These are phyloP conservation scores for Citrullus colocynthis DNA, from an alignment of 306 rosid species.

Conservation along the genomic window DNA sequence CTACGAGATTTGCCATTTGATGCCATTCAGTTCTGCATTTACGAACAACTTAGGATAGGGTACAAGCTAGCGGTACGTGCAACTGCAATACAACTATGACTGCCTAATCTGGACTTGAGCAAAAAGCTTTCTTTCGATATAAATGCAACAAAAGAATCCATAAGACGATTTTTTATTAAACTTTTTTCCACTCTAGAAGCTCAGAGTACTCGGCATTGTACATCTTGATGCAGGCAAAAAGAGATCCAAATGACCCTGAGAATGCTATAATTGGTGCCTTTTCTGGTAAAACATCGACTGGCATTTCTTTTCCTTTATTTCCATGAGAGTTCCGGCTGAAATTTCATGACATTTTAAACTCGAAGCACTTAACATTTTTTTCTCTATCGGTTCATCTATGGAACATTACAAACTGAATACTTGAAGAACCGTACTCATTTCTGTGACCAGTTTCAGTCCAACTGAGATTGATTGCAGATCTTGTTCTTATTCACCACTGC, in stretches of 20 bases:
- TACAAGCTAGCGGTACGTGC: slow-evolving; percentile 57
- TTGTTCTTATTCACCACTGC: neutral
- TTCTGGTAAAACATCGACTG: slow-evolving; percentile 30
- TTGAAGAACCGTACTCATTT: neutral
- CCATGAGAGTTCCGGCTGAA: neutral
- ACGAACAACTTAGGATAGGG: slow-evolving; percentile 71
- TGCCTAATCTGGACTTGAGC: neutral
- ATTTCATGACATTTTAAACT: neutral
- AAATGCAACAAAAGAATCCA: neutral
- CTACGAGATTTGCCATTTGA: slow-evolving; percentile 82
- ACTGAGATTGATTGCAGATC: neutral
- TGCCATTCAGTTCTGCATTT: slow-evolving; percentile 65
- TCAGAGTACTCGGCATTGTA: neutral
- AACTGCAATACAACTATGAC: neutral
- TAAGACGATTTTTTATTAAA: neutral
- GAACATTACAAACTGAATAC: neutral
- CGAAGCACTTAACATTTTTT: neutral
- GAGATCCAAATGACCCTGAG: slow-evolving; percentile 66
- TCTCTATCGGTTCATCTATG: neutral
- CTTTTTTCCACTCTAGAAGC: neutral
- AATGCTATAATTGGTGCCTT: slow-evolving; percentile 66
- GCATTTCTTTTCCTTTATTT: neutral
- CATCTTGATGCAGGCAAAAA: slow-evolving; percentile 33
- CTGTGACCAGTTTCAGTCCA: neutral
- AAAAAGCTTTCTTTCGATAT: neutral